Evolutionary conservation across 2,329 filamentous ascomycete genomes (phyloP).

Genomic region (Curvularia sp.): DNA sequence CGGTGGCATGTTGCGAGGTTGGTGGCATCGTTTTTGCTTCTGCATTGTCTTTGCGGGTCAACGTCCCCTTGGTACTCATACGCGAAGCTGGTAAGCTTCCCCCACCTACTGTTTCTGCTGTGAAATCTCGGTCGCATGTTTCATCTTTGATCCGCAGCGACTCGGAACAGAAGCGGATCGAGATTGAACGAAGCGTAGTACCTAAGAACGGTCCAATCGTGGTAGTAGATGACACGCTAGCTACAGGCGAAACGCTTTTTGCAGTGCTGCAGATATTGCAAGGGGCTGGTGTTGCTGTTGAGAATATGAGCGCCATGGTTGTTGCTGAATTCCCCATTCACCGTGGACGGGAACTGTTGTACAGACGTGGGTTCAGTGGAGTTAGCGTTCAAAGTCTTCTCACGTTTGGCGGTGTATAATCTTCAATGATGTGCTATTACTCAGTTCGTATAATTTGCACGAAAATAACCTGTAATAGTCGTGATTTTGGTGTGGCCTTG

Average conservation of each 20-base stretch:
- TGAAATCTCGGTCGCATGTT: slow-evolving; percentile 61
- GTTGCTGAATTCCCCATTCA: slow-evolving; percentile 66
- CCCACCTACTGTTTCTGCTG: slow-evolving; percentile 60
- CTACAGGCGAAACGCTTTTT: slow-evolving; percentile 63
- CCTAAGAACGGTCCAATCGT: slow-evolving; percentile 54
- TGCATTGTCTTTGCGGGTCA: slow-evolving; percentile 54
- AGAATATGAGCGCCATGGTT: slow-evolving; percentile 58
- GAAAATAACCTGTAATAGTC: background rate
- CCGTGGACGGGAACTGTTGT: slow-evolving; percentile 58
- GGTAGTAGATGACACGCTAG: slow-evolving; percentile 67
- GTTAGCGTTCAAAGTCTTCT: slow-evolving; percentile 62
- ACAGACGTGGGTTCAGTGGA: slow-evolving; percentile 57
- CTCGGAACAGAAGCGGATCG: slow-evolving; percentile 51
- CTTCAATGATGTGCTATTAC: background rate
- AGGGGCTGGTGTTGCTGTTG: slow-evolving; percentile 51
- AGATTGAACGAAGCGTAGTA: slow-evolving; percentile 58
- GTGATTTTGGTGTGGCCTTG: slow-evolving; percentile 1
- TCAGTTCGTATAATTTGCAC: background rate
- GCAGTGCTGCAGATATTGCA: slow-evolving; percentile 59
- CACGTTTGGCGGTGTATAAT: slow-evolving; percentile 55
- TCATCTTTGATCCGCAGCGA: slow-evolving; percentile 52
- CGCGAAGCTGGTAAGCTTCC: slow-evolving; percentile 66
- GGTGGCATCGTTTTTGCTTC: slow-evolving; percentile 65
- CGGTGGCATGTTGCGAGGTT: slow-evolving; percentile 62
- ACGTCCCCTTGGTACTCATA: slow-evolving; percentile 58